These are phyloP conservation scores for Oryza rufipogon DNA, from an alignment of 176 grass and related monocot genomes.

Conservation along the genomic window DNA sequence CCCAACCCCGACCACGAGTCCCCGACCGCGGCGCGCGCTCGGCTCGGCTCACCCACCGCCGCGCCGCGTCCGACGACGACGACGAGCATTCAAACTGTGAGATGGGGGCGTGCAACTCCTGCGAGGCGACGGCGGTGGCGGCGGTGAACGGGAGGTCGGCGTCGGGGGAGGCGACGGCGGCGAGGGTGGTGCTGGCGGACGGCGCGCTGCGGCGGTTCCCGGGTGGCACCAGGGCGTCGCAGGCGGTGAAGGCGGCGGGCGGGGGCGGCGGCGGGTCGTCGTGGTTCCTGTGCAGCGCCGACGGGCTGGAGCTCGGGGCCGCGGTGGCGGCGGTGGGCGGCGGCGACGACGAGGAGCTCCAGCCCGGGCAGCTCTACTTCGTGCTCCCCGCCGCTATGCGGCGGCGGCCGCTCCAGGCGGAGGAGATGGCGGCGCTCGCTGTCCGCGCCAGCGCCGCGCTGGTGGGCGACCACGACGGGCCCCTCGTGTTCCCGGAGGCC, in stretches of 20 bases:
- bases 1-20: background rate
- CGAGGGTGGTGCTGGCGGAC: constrained; percentile 66
- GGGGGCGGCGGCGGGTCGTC: background rate
- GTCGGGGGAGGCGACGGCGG: constrained; percentile 44
- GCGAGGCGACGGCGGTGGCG: constrained; percentile 64
- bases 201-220: constrained; percentile 68
- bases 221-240: constrained; percentile 57
- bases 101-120: constrained; percentile 85
- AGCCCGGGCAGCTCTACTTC: constrained; percentile 93
- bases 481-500: constrained; percentile 54
- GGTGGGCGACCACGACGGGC: constrained; percentile 49
- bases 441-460: constrained; percentile 81
- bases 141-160: constrained; percentile 22
- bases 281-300: constrained; percentile 78
- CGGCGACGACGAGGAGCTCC: constrained; percentile 54
- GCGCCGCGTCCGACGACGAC: background rate
- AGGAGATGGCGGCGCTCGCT: constrained; percentile 87
- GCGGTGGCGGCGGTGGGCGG: constrained; percentile 38
- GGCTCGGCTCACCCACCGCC: too few relatives aligned
- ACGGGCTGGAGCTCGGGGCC: constrained; percentile 72
- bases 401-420: constrained; percentile 58
- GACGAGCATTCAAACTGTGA: background rate
- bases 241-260: constrained; percentile 45
- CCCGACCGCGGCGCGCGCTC: background rate
- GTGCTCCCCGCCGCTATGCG: constrained; percentile 72